phyloP scores from a whole-genome alignment of 2,329 filamentous ascomycete species.

The Diplocarpon rosae region DNA sequence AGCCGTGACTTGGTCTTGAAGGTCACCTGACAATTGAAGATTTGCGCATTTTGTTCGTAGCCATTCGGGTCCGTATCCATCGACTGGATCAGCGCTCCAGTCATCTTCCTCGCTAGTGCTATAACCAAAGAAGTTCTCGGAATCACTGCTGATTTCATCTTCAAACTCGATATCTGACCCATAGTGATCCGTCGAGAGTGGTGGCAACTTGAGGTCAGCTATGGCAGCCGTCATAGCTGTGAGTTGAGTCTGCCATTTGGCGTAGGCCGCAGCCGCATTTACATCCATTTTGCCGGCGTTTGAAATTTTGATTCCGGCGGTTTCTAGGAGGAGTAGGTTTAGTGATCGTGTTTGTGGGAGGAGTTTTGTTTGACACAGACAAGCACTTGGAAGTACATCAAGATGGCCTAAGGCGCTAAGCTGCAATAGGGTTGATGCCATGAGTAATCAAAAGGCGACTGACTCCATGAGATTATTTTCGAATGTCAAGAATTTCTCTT shows the following conservation, averaged over 20 bases:
- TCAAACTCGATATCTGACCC: conserved; percentile 50
- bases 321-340: too few relatives aligned
- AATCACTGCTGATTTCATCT: conserved; percentile 45
- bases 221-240: conserved; percentile 79
- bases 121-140: conserved; percentile 73
- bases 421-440: too few relatives aligned
- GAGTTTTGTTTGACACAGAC: too few relatives aligned
- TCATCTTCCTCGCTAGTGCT: conserved; percentile 54
- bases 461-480: too few relatives aligned
- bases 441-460: too few relatives aligned
- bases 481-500: too few relatives aligned
- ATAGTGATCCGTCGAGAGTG: conserved; percentile 34
- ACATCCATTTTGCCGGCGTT: conserved; percentile 8
- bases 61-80: conserved; percentile 44
- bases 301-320: too few relatives aligned
- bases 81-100: conserved; percentile 46
- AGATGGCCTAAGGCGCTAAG: too few relatives aligned
- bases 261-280: conserved; percentile 33
- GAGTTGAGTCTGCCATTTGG: conserved; percentile 77
- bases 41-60: conserved; percentile 54
- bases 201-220: conserved; percentile 52
- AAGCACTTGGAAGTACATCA: too few relatives aligned
- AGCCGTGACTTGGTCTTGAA: conserved; percentile 67
- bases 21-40: conserved; percentile 59
- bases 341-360: too few relatives aligned